Conservation (phyloP, 2,329 filamentous ascomycete species). For the Epichloe amarillans region DNA sequence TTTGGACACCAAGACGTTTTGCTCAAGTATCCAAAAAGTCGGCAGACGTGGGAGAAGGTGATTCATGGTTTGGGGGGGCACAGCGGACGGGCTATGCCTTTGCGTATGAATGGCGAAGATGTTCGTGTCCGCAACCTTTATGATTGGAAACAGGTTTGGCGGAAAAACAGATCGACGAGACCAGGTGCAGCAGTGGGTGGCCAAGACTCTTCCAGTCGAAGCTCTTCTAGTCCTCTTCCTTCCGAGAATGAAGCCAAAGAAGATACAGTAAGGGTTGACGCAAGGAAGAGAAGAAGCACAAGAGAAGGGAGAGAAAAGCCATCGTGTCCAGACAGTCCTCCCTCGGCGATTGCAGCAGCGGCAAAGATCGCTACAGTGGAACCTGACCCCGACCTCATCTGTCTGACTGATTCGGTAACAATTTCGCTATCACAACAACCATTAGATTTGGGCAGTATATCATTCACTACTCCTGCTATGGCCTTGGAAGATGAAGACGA, state of each 20-base stretch:
- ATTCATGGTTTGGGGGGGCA: constrained; percentile 27
- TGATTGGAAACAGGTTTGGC: constrained; percentile 31
- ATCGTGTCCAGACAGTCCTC: neutral
- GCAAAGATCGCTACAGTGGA: neutral
- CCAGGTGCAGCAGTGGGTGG: neutral
- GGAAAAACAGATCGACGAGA: constrained; percentile 5
- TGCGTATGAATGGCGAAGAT: constrained; percentile 36
- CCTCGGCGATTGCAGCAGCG: neutral
- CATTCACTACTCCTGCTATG: neutral
- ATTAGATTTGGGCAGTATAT: neutral
- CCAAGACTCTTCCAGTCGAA: neutral
- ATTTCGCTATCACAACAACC: neutral
- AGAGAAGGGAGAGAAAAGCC: no score
- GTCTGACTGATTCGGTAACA: neutral
- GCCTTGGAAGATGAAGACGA: neutral
- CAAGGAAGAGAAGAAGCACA: neutral
- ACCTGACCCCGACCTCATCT: neutral
- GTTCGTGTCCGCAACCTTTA: constrained; percentile 37
- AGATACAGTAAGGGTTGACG: neutral
- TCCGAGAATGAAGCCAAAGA: neutral
- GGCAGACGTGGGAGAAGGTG: constrained; percentile 27
- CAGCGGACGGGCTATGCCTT: constrained; percentile 11
- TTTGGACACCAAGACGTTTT: constrained; percentile 60
- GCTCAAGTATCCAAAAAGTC: constrained; percentile 27
- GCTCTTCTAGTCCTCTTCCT: neutral